Conservation (phyloP, 495 filamentous ascomycete species). For the Hypoxylon perforatum region DNA sequence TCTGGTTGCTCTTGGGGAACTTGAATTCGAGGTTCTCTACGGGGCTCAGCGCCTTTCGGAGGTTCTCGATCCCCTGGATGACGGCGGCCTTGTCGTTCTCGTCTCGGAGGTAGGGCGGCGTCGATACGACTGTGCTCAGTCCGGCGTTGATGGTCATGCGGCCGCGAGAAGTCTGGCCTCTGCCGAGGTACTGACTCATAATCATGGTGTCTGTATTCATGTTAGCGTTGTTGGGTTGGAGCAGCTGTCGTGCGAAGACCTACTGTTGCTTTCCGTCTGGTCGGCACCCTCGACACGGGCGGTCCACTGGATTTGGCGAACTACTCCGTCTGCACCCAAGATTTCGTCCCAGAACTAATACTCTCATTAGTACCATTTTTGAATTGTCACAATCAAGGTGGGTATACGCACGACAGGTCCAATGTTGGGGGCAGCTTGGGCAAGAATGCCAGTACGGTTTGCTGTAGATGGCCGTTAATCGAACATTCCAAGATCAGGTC, state of each 20-base stretch:
- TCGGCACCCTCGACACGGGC: slow-evolving; percentile 68
- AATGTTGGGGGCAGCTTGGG: slow-evolving; percentile 76
- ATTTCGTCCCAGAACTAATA: slow-evolving; percentile 66
- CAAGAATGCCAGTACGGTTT: slow-evolving; percentile 69
- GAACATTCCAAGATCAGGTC: slow-evolving; percentile 20
- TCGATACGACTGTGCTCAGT: slow-evolving; percentile 65
- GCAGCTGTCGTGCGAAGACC: slow-evolving; percentile 9
- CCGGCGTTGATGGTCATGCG: slow-evolving; percentile 68
- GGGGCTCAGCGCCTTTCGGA: slow-evolving; percentile 63
- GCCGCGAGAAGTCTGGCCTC: slow-evolving; percentile 71
- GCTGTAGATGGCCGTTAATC: slow-evolving; percentile 47
- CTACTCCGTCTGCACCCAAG: slow-evolving; percentile 69
- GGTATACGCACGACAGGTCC: slow-evolving; percentile 63
- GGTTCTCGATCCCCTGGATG: slow-evolving; percentile 66
- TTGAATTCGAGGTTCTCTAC: slow-evolving; percentile 64
- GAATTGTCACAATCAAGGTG: background rate
- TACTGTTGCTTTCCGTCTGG: slow-evolving; percentile 55
- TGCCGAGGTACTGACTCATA: slow-evolving; percentile 73
- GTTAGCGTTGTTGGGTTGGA: slow-evolving; percentile 27
- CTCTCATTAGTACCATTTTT: slow-evolving; percentile 20
- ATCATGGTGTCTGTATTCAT: slow-evolving; percentile 62
- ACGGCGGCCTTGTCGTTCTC: slow-evolving; percentile 62
- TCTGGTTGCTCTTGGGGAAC: slow-evolving; percentile 62
- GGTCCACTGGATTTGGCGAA: slow-evolving; percentile 74
- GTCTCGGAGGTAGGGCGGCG: slow-evolving; percentile 66